Conservation (phyloP, 1,139 yeast genomes). For the Spathaspora sp. region DNA sequence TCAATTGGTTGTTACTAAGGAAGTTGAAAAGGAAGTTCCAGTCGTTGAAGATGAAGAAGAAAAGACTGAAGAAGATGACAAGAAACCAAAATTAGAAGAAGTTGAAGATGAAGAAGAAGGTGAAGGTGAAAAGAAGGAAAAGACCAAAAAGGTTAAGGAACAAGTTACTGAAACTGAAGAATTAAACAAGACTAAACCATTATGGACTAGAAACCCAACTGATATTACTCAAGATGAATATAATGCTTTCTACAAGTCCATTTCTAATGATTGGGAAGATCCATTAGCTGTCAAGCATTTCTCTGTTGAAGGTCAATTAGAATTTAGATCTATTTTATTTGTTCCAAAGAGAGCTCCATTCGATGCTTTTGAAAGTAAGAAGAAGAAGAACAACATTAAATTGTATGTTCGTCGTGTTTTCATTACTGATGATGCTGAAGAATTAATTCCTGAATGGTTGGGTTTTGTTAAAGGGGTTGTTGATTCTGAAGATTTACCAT, state of each 20-base stretch:
- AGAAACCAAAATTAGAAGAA: slow-evolving; percentile 72
- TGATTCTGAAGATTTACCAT: slow-evolving; percentile 99
- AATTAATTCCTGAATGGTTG: slow-evolving; percentile 98
- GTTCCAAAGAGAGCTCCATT: slow-evolving; percentile 99
- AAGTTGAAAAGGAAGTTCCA: slow-evolving; percentile 94
- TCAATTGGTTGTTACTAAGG: slow-evolving; percentile 97
- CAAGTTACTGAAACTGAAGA: slow-evolving; percentile 89
- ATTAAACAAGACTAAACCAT: slow-evolving; percentile 97
- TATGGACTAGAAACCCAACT: slow-evolving; percentile 99
- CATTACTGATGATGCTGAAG: slow-evolving; percentile 99
- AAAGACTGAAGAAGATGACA: slow-evolving; percentile 44
- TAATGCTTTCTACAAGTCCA: slow-evolving; percentile 98
- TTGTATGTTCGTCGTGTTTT: slow-evolving; percentile 99
- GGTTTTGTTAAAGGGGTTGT: slow-evolving; percentile 98
- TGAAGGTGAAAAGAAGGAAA: slow-evolving; percentile 61
- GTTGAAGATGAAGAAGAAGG: slow-evolving; percentile 57
- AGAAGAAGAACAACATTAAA: slow-evolving; percentile 99
- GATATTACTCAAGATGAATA: slow-evolving; percentile 98
- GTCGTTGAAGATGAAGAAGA: slow-evolving; percentile 65
- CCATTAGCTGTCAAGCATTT: slow-evolving; percentile 99
- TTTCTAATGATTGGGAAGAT: slow-evolving; percentile 99
- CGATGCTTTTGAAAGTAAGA: slow-evolving; percentile 94
- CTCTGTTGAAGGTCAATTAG: slow-evolving; percentile 99
- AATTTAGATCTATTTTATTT: slow-evolving; percentile 96
- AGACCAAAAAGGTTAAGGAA: slow-evolving; percentile 81